phyloP scores from a whole-genome alignment of 257 asterid genomes.

The Coffea canephora region DNA sequence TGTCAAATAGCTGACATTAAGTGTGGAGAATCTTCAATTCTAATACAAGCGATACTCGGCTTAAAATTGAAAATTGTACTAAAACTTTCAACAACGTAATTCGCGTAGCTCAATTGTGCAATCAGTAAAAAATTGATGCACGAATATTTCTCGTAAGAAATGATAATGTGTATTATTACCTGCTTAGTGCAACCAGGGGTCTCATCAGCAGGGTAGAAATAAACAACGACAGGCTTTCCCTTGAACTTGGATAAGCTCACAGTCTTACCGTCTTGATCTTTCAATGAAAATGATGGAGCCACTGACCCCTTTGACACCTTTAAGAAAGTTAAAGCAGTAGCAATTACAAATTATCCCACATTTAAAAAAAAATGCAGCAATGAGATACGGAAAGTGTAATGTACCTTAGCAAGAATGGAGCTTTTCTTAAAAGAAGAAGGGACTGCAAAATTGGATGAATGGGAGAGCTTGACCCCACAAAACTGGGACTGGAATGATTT shows the following conservation, averaged over 20 bases:
- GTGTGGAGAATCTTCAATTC: no score
- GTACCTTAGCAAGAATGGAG: constrained; percentile 80
- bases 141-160: neutral
- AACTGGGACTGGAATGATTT: constrained; percentile 67
- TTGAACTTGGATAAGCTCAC: constrained; percentile 82
- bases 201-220: constrained; percentile 99
- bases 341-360: neutral
- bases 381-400: constrained; percentile 19
- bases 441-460: constrained; percentile 31
- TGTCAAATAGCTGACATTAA: no score
- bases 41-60: neutral
- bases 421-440: constrained; percentile 40
- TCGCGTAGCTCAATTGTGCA: neutral
- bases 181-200: constrained; percentile 97
- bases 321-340: constrained; percentile 8
- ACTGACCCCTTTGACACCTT: constrained; percentile 78
- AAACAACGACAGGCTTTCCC: constrained; percentile 89
- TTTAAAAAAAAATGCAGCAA: neutral
- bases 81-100: neutral
- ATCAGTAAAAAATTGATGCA: neutral
- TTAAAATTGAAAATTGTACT: neutral
- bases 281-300: constrained; percentile 78
- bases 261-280: constrained; percentile 82
- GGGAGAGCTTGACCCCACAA: constrained; percentile 57
- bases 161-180: constrained; percentile 35